Conservation (phyloP, 805 yeast genomes). For the Suhomyces prunicola region DNA sequence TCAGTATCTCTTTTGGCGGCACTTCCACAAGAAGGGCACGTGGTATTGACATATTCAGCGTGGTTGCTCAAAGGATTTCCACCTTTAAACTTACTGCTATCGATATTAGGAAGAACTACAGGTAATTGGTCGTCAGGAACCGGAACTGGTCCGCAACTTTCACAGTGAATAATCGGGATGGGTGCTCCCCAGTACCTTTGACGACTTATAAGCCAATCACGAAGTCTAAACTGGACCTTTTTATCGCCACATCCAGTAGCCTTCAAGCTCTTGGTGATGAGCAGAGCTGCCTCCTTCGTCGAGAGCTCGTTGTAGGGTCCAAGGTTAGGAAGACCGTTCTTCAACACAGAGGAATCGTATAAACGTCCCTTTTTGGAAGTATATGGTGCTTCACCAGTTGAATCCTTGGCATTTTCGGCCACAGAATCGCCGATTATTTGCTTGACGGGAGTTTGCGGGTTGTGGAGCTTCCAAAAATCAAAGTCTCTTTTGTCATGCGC, state of each 20-base stretch:
- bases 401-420: constrained; percentile 8
- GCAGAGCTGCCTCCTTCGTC: constrained; percentile 47
- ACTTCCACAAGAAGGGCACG: constrained; percentile 79
- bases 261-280: constrained; percentile 44
- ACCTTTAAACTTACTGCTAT: constrained; percentile 54
- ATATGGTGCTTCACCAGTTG: constrained; percentile 48
- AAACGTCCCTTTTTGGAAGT: constrained; percentile 44
- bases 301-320: constrained; percentile 49
- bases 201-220: constrained; percentile 94
- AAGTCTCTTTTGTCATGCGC: constrained; percentile 86
- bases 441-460: constrained; percentile 41
- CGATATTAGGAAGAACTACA: constrained; percentile 66
- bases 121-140: constrained; percentile 89
- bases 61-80: constrained; percentile 63
- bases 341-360: constrained; percentile 23
- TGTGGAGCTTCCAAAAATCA: constrained; percentile 72
- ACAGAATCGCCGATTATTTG: constrained; percentile 45
- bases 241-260: constrained; percentile 39
- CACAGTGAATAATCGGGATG: constrained; percentile 90
- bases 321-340: constrained; percentile 24
- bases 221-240: constrained; percentile 56
- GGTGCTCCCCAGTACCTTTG: constrained; percentile 99
- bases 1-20: constrained; percentile 87
- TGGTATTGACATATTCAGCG: constrained; percentile 64
- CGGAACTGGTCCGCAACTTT: constrained; percentile 81